Percentiles rank a stretch among this genome's conserved stretches.
These are phyloP conservation scores for Musa itinerans DNA, from an alignment of 176 grass and related monocot species.

Conservation along the genomic window DNA sequence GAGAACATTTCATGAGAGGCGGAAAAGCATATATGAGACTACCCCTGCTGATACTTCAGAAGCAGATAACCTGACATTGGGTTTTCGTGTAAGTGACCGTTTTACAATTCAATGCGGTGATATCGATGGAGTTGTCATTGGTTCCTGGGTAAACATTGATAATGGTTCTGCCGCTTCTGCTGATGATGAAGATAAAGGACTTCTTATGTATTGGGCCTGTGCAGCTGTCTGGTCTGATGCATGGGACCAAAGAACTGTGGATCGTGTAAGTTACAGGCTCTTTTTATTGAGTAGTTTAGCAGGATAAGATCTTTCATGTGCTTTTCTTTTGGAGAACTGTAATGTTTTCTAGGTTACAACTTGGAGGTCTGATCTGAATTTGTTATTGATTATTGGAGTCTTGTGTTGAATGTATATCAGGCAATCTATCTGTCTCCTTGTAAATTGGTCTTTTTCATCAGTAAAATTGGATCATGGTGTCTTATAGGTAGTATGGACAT, in stretches of 20 bases:
- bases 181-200: constrained; percentile 33
- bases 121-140: constrained; percentile 79
- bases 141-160: constrained; percentile 57
- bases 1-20: constrained; percentile 54
- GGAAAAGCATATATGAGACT: constrained; percentile 36
- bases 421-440: too few species aligned
- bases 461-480: too few species aligned
- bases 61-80: constrained; percentile 45
- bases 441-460: too few species aligned
- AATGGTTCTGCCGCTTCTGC: constrained; percentile 34
- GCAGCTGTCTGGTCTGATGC: constrained; percentile 83
- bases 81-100: constrained; percentile 31
- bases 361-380: not conserved
- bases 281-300: constrained; percentile 13
- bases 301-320: not conserved
- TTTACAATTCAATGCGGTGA: constrained; percentile 63
- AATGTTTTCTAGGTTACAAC: not conserved
- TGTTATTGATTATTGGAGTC: not conserved
- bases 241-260: constrained; percentile 76
- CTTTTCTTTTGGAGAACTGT: not conserved
- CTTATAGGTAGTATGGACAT: too few species aligned
- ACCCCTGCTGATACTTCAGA: constrained; percentile 38
- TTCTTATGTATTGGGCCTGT: constrained; percentile 73
- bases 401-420: not conserved
- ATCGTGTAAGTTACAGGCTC: constrained; percentile 66